phyloP scores from a whole-genome alignment of 208 protist species.

The Kentomonas sorsogonicus region DNA sequence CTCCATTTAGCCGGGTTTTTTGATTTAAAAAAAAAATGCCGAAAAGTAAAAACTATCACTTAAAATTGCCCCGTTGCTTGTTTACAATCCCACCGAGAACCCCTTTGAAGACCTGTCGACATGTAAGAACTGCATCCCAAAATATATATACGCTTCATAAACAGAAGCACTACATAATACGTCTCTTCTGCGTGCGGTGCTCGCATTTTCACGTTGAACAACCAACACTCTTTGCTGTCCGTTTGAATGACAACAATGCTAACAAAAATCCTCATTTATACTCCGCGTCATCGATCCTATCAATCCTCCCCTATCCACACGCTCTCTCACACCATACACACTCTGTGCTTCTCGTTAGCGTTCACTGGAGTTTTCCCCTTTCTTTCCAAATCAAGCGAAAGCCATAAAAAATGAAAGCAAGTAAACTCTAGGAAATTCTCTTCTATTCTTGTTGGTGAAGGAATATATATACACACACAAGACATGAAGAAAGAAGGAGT shows the following conservation, averaged over 20 bases:
- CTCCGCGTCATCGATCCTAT: background rate
- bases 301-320: background rate
- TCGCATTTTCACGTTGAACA: too few species aligned
- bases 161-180: too few species aligned
- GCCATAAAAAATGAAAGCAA: background rate
- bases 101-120: background rate
- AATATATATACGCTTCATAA: too few species aligned
- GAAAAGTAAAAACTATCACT: background rate
- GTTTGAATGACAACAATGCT: background rate
- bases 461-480: too few species aligned
- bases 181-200: too few species aligned
- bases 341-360: too few species aligned
- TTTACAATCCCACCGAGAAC: background rate
- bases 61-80: background rate
- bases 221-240: background rate
- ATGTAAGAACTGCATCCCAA: background rate
- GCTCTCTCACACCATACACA: background rate
- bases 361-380: too few species aligned
- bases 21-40: background rate
- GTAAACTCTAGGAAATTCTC: background rate
- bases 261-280: background rate
- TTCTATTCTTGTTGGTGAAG: constrained; percentile 5
- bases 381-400: constrained; percentile 2
- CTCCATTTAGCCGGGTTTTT: background rate
- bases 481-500: too few species aligned